Percentiles rank a stretch among this genome's conserved stretches.
phyloP scores from a whole-genome alignment of 1,139 yeast species.

The Debaryomyces sp. region DNA sequence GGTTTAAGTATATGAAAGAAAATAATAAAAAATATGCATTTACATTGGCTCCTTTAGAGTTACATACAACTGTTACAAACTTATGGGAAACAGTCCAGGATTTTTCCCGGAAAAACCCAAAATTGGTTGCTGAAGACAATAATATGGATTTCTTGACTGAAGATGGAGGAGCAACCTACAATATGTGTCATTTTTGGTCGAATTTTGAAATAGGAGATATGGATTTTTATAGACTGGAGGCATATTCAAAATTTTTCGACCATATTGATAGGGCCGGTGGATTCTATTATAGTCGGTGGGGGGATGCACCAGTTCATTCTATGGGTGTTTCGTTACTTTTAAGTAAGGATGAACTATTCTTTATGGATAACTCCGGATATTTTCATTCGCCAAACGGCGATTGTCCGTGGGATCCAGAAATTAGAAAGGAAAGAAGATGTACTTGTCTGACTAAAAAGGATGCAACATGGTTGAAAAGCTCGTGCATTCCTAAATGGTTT shows the following conservation, averaged over 20 bases:
- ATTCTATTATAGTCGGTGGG: constrained; percentile 29
- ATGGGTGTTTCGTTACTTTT: constrained; percentile 23
- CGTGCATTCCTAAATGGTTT: constrained; percentile 25
- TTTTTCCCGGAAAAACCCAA: constrained; percentile 20
- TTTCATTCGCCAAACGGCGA: constrained; percentile 25
- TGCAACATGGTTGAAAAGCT: constrained; percentile 20
- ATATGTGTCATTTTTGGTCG: constrained; percentile 30
- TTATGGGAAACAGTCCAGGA: constrained; percentile 25
- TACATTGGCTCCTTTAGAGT: constrained; percentile 21
- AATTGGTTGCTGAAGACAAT: constrained; percentile 13
- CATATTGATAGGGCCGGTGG: constrained; percentile 24
- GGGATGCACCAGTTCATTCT: constrained; percentile 30
- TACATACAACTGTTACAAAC: constrained; percentile 22
- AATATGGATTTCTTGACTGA: constrained; percentile 14
- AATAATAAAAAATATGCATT: constrained; percentile 21
- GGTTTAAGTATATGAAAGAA: constrained; percentile 20
- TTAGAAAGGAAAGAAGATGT: constrained; percentile 19
- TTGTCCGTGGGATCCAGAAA: constrained; percentile 21
- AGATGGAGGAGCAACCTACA: constrained; percentile 20
- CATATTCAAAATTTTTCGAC: constrained; percentile 21
- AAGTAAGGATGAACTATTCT: constrained; percentile 18
- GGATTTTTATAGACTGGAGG: constrained; percentile 17
- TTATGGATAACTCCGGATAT: constrained; percentile 25
- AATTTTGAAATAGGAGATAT: constrained; percentile 28
- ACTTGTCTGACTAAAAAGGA: constrained; percentile 25